phyloP scores from a whole-genome alignment of 371 early-diverging fungal genomes.

The Zychaea mexicana region DNA sequence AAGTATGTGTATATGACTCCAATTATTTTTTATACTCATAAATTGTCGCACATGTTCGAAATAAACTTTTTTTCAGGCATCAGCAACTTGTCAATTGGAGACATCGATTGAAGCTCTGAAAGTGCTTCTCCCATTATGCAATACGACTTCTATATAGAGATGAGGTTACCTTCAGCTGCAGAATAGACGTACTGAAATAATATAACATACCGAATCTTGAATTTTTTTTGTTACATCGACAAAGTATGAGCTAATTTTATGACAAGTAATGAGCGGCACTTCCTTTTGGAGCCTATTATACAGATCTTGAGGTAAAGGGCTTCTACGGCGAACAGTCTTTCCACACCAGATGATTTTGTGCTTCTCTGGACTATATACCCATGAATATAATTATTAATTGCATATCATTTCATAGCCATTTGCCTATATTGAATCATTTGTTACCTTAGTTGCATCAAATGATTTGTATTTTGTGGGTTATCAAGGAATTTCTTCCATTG shows the following conservation, averaged over 20 bases:
- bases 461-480: neutral
- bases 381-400: neutral
- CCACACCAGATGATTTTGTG: neutral
- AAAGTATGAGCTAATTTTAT: slow-evolving; percentile 25
- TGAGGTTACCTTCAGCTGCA: neutral
- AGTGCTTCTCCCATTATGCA: neutral
- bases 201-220: neutral
- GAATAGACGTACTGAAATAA: neutral
- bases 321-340: neutral
- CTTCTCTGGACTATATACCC: neutral
- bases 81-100: neutral
- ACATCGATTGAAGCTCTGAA: neutral
- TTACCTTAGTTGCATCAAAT: slow-evolving; percentile 3
- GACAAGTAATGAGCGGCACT: slow-evolving; percentile 18
- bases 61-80: slow-evolving; percentile 25
- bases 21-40: slow-evolving; percentile 24
- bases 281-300: slow-evolving; percentile 26
- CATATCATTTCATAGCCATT: neutral
- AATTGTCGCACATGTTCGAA: slow-evolving; percentile 21
- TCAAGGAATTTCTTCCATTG: neutral
- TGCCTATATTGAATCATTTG: neutral
- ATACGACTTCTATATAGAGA: neutral
- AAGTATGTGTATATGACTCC: neutral
- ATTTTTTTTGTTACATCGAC: slow-evolving; percentile 11
- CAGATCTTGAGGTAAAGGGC: slow-evolving; percentile 7